Conservation (phyloP, 352 stramenopile species). For the Peronospora tabacina region DNA sequence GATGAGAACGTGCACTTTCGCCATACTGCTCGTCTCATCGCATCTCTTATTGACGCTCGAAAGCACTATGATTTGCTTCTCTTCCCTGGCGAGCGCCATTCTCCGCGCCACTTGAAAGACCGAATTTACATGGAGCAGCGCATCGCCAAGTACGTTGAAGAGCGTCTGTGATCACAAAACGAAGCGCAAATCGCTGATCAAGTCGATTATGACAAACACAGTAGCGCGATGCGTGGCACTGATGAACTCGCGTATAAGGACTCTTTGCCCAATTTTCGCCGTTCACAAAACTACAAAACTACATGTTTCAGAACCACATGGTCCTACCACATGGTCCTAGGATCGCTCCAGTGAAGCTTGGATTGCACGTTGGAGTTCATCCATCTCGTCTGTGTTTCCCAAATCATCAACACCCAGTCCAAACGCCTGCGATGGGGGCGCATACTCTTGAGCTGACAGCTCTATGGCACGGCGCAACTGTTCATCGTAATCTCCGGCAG, state of each 20-base stretch:
- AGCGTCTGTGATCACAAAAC: constrained; percentile 51
- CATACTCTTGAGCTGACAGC: constrained; percentile 55
- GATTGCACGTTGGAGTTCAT: constrained; percentile 76
- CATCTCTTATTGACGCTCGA: constrained; percentile 88
- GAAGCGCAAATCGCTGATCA: constrained; percentile 9
- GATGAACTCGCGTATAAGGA: constrained; percentile 14
- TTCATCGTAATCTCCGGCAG: constrained; percentile 41
- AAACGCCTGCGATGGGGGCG: constrained; percentile 13
- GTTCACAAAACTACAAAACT: constrained; percentile 9
- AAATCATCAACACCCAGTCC: constrained; percentile 16
- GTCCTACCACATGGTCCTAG: constrained; percentile 23
- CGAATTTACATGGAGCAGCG: constrained; percentile 94
- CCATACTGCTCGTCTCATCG: constrained; percentile 95
- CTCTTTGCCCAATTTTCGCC: constrained; percentile 7
- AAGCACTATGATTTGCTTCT: constrained; percentile 96
- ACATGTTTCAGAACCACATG: constrained; percentile 1
- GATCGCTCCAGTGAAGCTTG: constrained; percentile 60
- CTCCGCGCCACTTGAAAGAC: constrained; percentile 87
- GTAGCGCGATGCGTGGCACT: constrained; percentile 18
- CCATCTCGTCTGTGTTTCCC: constrained; percentile 50
- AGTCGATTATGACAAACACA: constrained; percentile 1
- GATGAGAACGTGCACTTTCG: constrained; percentile 99
- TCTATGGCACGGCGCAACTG: constrained; percentile 52
- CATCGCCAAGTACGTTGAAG: constrained; percentile 83
- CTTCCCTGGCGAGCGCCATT: constrained; percentile 95